Evolutionary conservation across 257 asterid species (phyloP), one percentile per base, ranked within the genome.

Genomic region (Anisodus tanguticus): DNA sequence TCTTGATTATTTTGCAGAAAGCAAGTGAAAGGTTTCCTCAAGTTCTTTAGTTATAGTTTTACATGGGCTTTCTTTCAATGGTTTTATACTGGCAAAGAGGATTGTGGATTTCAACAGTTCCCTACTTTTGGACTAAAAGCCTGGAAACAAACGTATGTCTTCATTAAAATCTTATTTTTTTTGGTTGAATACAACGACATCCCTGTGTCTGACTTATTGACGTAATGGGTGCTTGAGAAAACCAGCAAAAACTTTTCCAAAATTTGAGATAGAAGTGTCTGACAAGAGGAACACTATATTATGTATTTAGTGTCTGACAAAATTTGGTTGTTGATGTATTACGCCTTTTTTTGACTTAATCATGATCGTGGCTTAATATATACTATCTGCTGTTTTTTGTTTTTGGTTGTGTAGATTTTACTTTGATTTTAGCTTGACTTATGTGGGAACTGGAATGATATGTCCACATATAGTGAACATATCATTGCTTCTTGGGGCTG

Each of bases 371-470:
- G 47, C 12, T 79, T 85, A 49, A 82, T 47, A 39, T 5, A 41
- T 10, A 79, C 10, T 41, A 84, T 22, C 35, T 17, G 5, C 6
- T 71, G 5, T 31, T 67, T 66, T 3, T 67, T 31, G 2, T 53
- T 37, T 66, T 59, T 22, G 19, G 3, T 82, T 22, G 3, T 86
- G 83, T 89, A 95, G 99, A 83, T 95, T 95, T 86, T 95, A 88
- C 88, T 95, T 95, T 41, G 98, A 95, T 91, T 95, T 94, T 83
- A 94, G 98, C 92, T 19, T 89, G 90, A 94, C 99, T 3, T 94
- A 93, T 76, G 94, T 95, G 84, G 99, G 99, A 80, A 90, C 99
- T 26, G 98, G 99, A 67, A 94, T 95, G 99, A 93, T 95, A 49
- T 94, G 98, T 86, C 89, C 99, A 2, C 99, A 95, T 87, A 90